Percentiles rank a stretch among this genome's conserved stretches.
Evolutionary conservation across 208 protist genomes (phyloP).

Genomic region (Endotrypanum monterogeii): DNA sequence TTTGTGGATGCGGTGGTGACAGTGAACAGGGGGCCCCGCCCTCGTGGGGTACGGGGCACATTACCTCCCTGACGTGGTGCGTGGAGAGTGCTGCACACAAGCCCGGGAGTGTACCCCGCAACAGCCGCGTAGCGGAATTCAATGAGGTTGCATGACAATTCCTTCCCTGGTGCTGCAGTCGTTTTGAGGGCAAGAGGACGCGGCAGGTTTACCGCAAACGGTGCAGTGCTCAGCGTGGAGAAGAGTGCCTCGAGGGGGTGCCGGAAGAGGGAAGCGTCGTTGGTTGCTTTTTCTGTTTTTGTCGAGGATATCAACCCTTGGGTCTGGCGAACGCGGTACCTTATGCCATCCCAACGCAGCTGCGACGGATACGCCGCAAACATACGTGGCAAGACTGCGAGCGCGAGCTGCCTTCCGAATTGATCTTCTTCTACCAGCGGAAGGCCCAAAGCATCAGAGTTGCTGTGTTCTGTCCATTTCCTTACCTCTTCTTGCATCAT

Average conservation of each 20-base stretch:
- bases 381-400: constrained; percentile 30
- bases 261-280: constrained; percentile 7
- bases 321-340: constrained; percentile 26
- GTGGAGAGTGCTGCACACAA: not conserved
- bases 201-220: constrained; percentile 17
- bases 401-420: not conserved
- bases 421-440: not conserved
- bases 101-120: constrained; percentile 10
- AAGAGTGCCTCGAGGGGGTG: constrained; percentile 58
- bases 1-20: not conserved
- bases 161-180: not conserved
- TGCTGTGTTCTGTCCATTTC: not conserved
- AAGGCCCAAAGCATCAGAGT: not conserved
- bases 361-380: constrained; percentile 30
- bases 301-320: not conserved
- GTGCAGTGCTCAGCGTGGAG: constrained; percentile 14
- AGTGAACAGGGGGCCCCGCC: not conserved
- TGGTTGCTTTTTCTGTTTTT: not conserved
- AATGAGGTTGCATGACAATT: not conserved
- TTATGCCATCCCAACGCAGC: constrained; percentile 35
- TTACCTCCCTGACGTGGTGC: not conserved
- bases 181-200: constrained; percentile 14
- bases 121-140: constrained; percentile 9
- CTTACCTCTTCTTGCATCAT: constrained; percentile 12
- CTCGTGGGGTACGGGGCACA: not conserved